Evolutionary conservation across 768 basidiomycete species (phyloP), one percentile per base, ranked within the genome.

Genomic region (Lentinula boryana): DNA sequence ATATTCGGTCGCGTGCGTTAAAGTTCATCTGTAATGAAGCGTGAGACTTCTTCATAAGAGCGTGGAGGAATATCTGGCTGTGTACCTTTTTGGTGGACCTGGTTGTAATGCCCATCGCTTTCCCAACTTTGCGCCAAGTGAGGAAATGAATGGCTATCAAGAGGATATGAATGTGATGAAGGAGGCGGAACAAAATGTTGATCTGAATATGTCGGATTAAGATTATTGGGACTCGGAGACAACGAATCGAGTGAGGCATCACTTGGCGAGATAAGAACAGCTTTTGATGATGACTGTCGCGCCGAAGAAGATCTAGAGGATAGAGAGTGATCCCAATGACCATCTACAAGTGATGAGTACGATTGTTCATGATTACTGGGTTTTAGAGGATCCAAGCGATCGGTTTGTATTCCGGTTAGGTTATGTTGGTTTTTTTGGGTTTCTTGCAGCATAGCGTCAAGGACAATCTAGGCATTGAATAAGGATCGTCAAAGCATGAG

Each of bases 401-500:
- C 18, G 8, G 18, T 16, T 6, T 43, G 41, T 4, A 43, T 5
- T 43, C n/a, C 41, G 41, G 41, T 43, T 43, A n/a, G 21, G 33
- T 56, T 57, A 18, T 67, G 66, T 13, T 52, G 50, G 48, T 57
- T 27, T 48, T 35, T 57, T 43, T 68, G 68, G 27, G 80, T 78
- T 65, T 79, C 80, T 23, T 74, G 66, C 16, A 75, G 73, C 75
- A 84, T 77, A 15, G 68, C 68, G 59, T 80, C 69, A 32, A 84
- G 62, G 13, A 83, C 74, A 32, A 80, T 77, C 82, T 84, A 59
- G 31, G 36, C 38, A 7, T 55, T 40, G 23, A 44, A 35, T 12
- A 2, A 32, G 31, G 15, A 61, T 35, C 4, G 7, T 44, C 5
- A 44, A 7, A 15, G 3, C 10, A 31, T 27, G 36, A 38, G 13